Conservation (phyloP, 352 stramenopile species). For the Globisporangium acanthophoron region DNA sequence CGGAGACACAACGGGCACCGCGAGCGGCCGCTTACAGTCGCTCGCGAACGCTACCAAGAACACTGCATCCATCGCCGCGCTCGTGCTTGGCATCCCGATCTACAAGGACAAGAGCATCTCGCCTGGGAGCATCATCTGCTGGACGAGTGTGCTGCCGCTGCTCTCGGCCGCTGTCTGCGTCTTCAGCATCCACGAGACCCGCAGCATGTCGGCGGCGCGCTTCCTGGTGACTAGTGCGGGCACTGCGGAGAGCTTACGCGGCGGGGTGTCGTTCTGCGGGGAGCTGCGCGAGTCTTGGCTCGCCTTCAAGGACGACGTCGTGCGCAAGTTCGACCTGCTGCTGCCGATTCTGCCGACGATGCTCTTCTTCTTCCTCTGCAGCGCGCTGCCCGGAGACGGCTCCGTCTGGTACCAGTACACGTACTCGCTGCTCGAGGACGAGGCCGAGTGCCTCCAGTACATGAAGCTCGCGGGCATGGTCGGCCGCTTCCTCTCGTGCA, state of each 20-base stretch:
- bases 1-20: slow-evolving; percentile 45
- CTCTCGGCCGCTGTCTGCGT: slow-evolving; percentile 43
- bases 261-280: slow-evolving; percentile 10
- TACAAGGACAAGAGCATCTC: slow-evolving; percentile 50
- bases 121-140: slow-evolving; percentile 52
- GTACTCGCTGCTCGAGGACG: slow-evolving; percentile 47
- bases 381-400: slow-evolving; percentile 53
- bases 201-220: background rate
- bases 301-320: slow-evolving; percentile 40
- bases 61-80: slow-evolving; percentile 46
- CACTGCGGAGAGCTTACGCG: background rate
- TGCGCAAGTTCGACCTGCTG: slow-evolving; percentile 41
- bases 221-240: background rate
- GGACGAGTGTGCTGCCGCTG: slow-evolving; percentile 54
- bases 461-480: slow-evolving; percentile 60
- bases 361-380: slow-evolving; percentile 82
- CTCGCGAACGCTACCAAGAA: slow-evolving; percentile 69
- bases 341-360: slow-evolving; percentile 58
- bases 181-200: slow-evolving; percentile 39
- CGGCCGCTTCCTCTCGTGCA: slow-evolving; percentile 61
- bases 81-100: slow-evolving; percentile 60
- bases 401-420: slow-evolving; percentile 83
- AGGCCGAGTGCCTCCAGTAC: slow-evolving; percentile 72
- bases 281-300: slow-evolving; percentile 25
- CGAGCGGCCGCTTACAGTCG: slow-evolving; percentile 61